Percentiles rank a stretch among this genome's conserved stretches.
phyloP scores from a whole-genome alignment of 2,329 filamentous ascomycete genomes.

The Iodosphaeria phyllophila region DNA sequence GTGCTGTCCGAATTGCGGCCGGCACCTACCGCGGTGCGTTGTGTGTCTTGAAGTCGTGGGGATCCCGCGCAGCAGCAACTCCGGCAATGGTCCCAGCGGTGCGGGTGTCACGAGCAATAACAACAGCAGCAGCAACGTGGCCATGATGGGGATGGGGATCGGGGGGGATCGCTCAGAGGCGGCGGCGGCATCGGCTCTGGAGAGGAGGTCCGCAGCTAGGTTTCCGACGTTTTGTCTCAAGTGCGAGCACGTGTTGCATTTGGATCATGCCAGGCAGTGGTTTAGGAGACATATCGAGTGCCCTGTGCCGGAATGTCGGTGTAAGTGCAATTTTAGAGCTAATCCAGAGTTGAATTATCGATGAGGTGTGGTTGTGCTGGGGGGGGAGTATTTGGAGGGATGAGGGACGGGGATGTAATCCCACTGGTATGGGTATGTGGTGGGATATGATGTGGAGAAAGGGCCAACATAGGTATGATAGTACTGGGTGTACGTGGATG shows the following conservation, averaged over 20 bases:
- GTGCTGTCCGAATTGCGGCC: constrained; percentile 46
- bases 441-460: no score
- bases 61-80: constrained; percentile 39
- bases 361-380: no score
- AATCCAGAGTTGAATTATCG: constrained; percentile 39
- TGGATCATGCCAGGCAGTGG: constrained; percentile 50
- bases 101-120: no score
- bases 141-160: no score
- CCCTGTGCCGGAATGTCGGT: constrained; percentile 49
- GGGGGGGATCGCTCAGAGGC: no score
- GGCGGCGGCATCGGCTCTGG: constrained; percentile 27
- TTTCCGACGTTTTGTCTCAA: constrained; percentile 53
- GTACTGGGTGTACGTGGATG: no score
- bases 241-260: constrained; percentile 49
- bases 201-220: constrained; percentile 27
- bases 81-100: no score
- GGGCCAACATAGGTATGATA: no score
- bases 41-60: constrained; percentile 50
- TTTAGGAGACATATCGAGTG: constrained; percentile 46
- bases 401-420: no score
- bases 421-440: no score
- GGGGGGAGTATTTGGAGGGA: no score
- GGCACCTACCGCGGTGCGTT: constrained; percentile 47
- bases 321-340: constrained; percentile 41
- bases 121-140: no score